Evolutionary conservation across 345 rosid species (phyloP), one percentile per base, ranked within the genome.

Genomic region (Rubroshorea leprosula): DNA sequence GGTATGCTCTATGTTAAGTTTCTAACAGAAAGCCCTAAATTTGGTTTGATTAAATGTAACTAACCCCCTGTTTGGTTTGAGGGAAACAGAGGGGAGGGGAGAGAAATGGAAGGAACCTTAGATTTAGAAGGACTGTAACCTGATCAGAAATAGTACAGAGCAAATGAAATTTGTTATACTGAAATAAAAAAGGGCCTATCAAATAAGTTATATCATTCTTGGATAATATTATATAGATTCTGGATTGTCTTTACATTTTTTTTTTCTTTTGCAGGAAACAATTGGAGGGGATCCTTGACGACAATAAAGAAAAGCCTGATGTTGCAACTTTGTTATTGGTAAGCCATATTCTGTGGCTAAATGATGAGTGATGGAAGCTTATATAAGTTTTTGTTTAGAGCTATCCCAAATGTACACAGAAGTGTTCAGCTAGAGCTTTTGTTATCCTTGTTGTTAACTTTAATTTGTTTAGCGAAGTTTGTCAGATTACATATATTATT

Each of bases 221-320:
- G n/a, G n/a, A n/a, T n/a, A n/a, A n/a, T n/a, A n/a, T n/a, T n/a
- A n/a, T n/a, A 44, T 13, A 14, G 10, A 29, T 41, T 29, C 51
- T 55, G 52, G 12, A 21, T 39, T 44, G 23, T 31, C 27, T 60
- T 61, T n/a, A n/a, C n/a, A n/a, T n/a, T n/a, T n/a, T n/a, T 35
- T 35, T 21, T 51, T 57, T 71, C 49, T 54, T 70, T 78, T 76
- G 15, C 83, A 93, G 96, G 82, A 89, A 85, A 72, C 99, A 93
- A 68, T 69, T 93, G 24, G 99, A 89, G 59, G 90, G 70, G 57
- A 93, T 93, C 71, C 89, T 93, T 46, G 79, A 78, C 43, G 82
- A 78, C 74, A 60, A 87, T 76, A 83, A 85, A 70, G 99, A 89
- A 78, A 93, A 87, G 79, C 96, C 99, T 23, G 99, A 82, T 69